Evolutionary conservation across 495 filamentous ascomycete genomes (phyloP).

Genomic region (Trichoderma reesei): DNA sequence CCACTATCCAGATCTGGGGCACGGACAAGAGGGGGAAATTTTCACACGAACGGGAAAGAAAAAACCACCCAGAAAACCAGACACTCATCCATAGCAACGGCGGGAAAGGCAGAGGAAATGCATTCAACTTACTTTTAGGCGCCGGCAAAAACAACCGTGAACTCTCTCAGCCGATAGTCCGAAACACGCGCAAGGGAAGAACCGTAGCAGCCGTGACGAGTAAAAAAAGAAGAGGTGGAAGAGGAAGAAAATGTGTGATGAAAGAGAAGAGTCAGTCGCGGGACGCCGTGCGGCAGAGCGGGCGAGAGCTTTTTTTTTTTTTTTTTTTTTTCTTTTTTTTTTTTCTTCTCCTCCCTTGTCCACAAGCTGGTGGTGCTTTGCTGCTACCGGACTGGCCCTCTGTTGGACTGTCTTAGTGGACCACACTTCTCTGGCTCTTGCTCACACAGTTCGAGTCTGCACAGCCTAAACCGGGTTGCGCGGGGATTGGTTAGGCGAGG

Average conservation of each 20-base stretch:
- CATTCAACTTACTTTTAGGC: slow-evolving; percentile 29
- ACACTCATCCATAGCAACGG: too few species aligned
- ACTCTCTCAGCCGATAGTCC: slow-evolving; percentile 12
- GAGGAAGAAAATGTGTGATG: slow-evolving; percentile 9
- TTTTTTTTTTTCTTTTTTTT: too few species aligned
- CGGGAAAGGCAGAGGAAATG: too few species aligned
- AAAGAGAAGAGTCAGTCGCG: slow-evolving; percentile 7
- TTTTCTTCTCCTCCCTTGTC: slow-evolving; percentile 9
- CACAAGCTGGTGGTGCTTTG: background rate
- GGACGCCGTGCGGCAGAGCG: slow-evolving; percentile 7
- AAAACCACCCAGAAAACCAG: slow-evolving; percentile 12
- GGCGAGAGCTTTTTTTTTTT: slow-evolving; percentile 6
- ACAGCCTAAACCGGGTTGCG: slow-evolving; percentile 14
- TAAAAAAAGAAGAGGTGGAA: slow-evolving; percentile 12
- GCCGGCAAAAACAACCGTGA: slow-evolving; percentile 24
- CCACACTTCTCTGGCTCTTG: background rate
- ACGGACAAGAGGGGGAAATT: slow-evolving; percentile 10
- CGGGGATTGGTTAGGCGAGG: slow-evolving; percentile 22
- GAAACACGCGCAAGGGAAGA: slow-evolving; percentile 33
- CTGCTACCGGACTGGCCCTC: slow-evolving; percentile 3
- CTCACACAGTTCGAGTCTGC: slow-evolving; percentile 2
- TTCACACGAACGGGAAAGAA: slow-evolving; percentile 1
- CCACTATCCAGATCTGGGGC: background rate
- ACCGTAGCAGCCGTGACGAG: slow-evolving; percentile 33
- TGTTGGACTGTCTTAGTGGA: background rate